phyloP scores from a whole-genome alignment of 2,329 filamentous ascomycete species.

The Scedosporium apiospermum region DNA sequence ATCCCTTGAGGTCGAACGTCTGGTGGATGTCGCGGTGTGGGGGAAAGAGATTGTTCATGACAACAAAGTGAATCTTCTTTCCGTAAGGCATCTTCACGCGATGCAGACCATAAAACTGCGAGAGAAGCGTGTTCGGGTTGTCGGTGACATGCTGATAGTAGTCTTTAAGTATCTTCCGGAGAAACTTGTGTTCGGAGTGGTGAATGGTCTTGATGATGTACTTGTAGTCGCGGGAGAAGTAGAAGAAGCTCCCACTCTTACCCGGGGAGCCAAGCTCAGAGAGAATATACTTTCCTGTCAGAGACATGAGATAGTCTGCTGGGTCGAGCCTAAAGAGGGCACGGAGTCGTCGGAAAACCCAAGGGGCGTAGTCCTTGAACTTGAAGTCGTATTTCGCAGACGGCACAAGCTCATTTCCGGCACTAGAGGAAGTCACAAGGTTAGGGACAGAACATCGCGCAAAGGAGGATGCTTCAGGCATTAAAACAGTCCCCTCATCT shows the following conservation, averaged over 20 bases:
- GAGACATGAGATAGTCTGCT: constrained; percentile 94
- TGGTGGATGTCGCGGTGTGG: constrained; percentile 95
- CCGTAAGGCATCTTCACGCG: constrained; percentile 97
- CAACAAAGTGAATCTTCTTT: constrained; percentile 97
- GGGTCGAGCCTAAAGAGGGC: constrained; percentile 84
- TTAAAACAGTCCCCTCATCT: no score
- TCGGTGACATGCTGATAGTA: constrained; percentile 89
- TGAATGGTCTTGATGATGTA: constrained; percentile 99
- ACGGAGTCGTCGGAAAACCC: constrained; percentile 93
- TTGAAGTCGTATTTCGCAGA: constrained; percentile 99
- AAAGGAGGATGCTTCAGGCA: constrained; percentile 34
- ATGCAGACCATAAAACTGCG: constrained; percentile 95
- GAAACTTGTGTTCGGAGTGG: constrained; percentile 83
- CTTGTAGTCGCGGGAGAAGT: constrained; percentile 98
- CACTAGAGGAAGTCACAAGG: constrained; percentile 38
- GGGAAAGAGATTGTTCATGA: constrained; percentile 99
- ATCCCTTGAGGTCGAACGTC: constrained; percentile 95
- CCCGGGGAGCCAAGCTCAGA: constrained; percentile 94
- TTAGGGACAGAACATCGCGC: constrained; percentile 20
- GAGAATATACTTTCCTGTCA: constrained; percentile 97
- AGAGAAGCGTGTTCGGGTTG: constrained; percentile 93
- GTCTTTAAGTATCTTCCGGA: constrained; percentile 74
- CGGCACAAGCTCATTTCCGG: constrained; percentile 92
- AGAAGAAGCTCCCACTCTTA: constrained; percentile 98
- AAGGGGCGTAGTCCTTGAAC: constrained; percentile 99